Evolutionary conservation across 2,329 filamentous ascomycete genomes (phyloP), one percentile per base, ranked within the genome.

Genomic region (Alternaria conjuncta): DNA sequence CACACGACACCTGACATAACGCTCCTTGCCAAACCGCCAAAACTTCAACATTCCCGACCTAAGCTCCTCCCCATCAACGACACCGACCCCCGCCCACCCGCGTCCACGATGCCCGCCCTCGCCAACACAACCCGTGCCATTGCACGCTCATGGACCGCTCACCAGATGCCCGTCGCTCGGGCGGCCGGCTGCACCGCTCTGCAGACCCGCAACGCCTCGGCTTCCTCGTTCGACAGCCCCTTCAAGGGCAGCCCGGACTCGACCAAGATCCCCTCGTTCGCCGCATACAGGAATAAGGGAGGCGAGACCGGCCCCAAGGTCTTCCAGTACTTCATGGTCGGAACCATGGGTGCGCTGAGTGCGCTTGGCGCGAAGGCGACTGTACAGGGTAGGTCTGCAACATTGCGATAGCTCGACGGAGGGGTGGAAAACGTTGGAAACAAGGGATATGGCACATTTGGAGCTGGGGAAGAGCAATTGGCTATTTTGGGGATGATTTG

Each of bases 311-410:
- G 86, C 78, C 97, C 97, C 85, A 91, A 94, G 86, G 86, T 97
- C 74, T 96, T 97, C 83, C 90, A 90, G 78, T 99, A 99, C 88
- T 98, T 99, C 85, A 97, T 98, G 93, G 96, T 97, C 72, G 96
- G 96, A 77, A 90, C 93, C 60, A 91, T 99, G 87, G 96, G 96
- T 80, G 91, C 96, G 78, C 87, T 98, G 81, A 90, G 92, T 70
- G 95, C 95, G 63, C 92, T 96, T 72, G 95, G 95, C 79, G 96
- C 95, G 81, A 99, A 99, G 91, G 93, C 92, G 76, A 98, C 96
- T 71, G 93, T 99, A 74, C 93, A 97, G 88, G 95, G 96, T 99
- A 89, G 81, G 92, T 71, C 59, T 32, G 21, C 46, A 44, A 46
- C 60, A 53, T 20, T 26, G 59, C 44, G 49, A 64, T 50, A 63